Base-by-base conservation (phyloP, 495 filamentous ascomycete species). In the Ramalina intermedia region DNA sequence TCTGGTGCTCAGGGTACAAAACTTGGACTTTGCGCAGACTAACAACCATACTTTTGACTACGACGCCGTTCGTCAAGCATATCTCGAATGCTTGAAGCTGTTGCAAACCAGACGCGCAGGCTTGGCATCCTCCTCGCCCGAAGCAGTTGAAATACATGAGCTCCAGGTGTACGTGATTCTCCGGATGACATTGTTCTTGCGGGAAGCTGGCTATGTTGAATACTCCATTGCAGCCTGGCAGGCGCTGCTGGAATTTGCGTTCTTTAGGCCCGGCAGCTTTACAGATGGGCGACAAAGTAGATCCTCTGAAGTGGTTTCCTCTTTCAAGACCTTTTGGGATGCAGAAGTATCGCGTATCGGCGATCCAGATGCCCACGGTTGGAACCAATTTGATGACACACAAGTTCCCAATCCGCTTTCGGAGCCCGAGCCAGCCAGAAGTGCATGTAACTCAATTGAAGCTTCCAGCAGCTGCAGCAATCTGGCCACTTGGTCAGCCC, bases 251-350 rank as follows among this genome's bases (percentile, higher is more conserved):
- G 91, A 96, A 60, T 70, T 85, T 41, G 74, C 76, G 33, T 80
- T 85, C 48, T 77, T 79, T 44, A 66, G 63, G 16, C 81, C 81
- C 4, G 38, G 41, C 8, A 23, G 49, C 6, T 41, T 59, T 21
- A 26, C 44, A 20, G 47, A 38, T 38, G 24, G 12, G 29, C 29
- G 29, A 46, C 33, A 26, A 46, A 14, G 11, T 46, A 54, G 3
- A 33, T 33, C 29, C 29, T 33, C 29, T 52, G 24, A 40, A 53
- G 7, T 38, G 52, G 52, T 76, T 0, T 55, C 68, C n/a, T 60
- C 59, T n/a, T 82, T 93, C 46, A 59, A 70, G 24, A 68, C 74
- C 8, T 95, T 88, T 54, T 98, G 91, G 91, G 86, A 94, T 45
- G 85, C 79, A 37, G 91, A 96, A 58, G 71, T 80, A 6, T 66